These are phyloP conservation scores for Emmonsiellopsis sp. DNA, from an alignment of 2,329 filamentous ascomycete genomes.

Conservation along the genomic window DNA sequence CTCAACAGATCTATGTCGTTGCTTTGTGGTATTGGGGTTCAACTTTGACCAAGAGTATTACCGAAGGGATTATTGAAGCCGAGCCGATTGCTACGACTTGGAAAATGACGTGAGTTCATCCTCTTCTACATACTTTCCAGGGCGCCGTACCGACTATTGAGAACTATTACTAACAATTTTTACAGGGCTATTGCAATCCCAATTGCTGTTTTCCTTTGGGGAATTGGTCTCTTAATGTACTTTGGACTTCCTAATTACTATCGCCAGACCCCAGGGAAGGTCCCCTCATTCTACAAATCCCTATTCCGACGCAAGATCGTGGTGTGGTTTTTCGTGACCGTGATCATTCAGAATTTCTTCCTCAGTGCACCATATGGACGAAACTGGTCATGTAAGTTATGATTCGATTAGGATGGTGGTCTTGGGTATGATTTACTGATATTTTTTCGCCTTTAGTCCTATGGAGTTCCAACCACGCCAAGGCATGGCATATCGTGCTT, in stretches of 20 bases:
- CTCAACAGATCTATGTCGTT: slow-evolving; percentile 56
- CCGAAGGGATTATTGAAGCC: slow-evolving; percentile 25
- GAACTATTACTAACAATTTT: slow-evolving; percentile 14
- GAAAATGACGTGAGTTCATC: slow-evolving; percentile 30
- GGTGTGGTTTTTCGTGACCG: slow-evolving; percentile 56
- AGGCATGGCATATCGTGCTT: slow-evolving; percentile 47
- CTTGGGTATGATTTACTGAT: neutral
- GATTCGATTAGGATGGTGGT: neutral
- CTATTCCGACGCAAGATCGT: slow-evolving; percentile 55
- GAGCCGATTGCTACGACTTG: slow-evolving; percentile 16
- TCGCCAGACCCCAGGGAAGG: slow-evolving; percentile 52
- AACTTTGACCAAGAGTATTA: slow-evolving; percentile 38
- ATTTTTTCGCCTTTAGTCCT: slow-evolving; percentile 30
- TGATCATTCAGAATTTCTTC: slow-evolving; percentile 59
- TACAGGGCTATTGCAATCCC: slow-evolving; percentile 46
- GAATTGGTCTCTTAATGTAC: slow-evolving; percentile 45
- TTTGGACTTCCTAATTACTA: slow-evolving; percentile 59
- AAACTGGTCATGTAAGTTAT: slow-evolving; percentile 49
- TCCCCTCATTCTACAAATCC: slow-evolving; percentile 56
- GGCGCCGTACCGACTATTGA: neutral
- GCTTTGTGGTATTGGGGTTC: slow-evolving; percentile 60
- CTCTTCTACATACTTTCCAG: neutral
- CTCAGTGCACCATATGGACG: slow-evolving; percentile 56
- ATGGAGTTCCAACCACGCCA: slow-evolving; percentile 48
- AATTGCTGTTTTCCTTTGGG: slow-evolving; percentile 48